phyloP scores from a whole-genome alignment of 108 stramenopile genomes.

The Nitzschia sp. region DNA sequence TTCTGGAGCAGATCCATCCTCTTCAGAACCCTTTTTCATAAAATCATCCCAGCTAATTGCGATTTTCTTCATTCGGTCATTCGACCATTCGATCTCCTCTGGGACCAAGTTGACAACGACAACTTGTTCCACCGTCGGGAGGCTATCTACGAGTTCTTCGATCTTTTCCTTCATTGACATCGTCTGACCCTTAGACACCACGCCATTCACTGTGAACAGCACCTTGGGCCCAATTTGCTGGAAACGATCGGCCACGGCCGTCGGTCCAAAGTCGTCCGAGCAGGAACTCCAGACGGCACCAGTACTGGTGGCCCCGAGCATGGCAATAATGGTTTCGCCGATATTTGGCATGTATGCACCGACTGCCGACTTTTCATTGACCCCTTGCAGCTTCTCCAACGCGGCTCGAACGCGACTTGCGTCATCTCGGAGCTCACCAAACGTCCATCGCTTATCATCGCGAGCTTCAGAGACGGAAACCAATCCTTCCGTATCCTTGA shows the following conservation, averaged over 20 bases:
- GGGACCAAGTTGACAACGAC: conserved; percentile 21
- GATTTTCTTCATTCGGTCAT: conserved; percentile 2
- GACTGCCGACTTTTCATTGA: conserved; percentile 11
- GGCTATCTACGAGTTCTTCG: conserved; percentile 15
- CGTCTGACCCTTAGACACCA: conserved; percentile 23
- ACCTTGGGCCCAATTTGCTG: conserved; percentile 38
- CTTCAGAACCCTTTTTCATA: conserved; percentile 14
- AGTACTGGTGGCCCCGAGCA: conserved; percentile 37
- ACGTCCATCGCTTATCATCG: conserved; percentile 27
- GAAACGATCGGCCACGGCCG: conserved; percentile 42
- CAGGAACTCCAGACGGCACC: conserved; percentile 42
- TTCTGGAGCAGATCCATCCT: conserved; percentile 31
- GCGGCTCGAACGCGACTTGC: conserved; percentile 24
- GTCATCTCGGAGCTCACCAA: conserved; percentile 24
- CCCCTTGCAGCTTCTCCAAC: conserved; percentile 21
- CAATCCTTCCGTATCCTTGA: conserved; percentile 25
- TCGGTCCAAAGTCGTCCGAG: conserved; percentile 39
- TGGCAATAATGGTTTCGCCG: conserved; percentile 40
- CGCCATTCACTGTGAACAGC: conserved; percentile 32
- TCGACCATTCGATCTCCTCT: conserved; percentile 12
- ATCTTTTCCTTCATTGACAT: conserved; percentile 31
- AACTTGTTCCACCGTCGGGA: conserved; percentile 29
- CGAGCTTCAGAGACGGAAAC: conserved; percentile 29
- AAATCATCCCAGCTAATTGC: conserved; percentile 33
- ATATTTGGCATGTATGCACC: conserved; percentile 40